Conservation (phyloP, 169 alveolate genomes). For the Plasmodium vivax region DNA sequence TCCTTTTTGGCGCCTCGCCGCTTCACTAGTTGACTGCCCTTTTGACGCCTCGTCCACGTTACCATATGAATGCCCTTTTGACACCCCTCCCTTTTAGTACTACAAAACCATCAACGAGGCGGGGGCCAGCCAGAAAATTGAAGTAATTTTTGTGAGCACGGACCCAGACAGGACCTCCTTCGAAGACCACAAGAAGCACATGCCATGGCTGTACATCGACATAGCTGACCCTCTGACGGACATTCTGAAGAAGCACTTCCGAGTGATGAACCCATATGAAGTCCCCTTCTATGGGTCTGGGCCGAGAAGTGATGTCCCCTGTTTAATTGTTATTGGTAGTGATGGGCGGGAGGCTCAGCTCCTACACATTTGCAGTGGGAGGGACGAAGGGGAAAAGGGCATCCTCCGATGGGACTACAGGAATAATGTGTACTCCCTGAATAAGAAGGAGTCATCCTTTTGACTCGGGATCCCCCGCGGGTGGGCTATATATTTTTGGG, state of each 20-base stretch:
- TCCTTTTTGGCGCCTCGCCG: not conserved
- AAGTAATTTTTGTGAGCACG: constrained; percentile 77
- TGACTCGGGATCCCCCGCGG: not conserved
- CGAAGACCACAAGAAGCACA: constrained; percentile 74
- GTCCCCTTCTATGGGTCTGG: constrained; percentile 77
- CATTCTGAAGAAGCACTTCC: constrained; percentile 76
- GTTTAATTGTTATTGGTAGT: constrained; percentile 80
- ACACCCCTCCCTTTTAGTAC: constrained; percentile 31
- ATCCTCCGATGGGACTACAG: constrained; percentile 76
- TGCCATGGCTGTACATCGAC: constrained; percentile 82
- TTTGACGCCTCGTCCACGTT: not conserved
- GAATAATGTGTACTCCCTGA: constrained; percentile 52
- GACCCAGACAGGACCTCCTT: constrained; percentile 75
- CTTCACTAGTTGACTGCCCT: not conserved
- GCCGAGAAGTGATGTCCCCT: constrained; percentile 79
- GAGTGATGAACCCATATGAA: constrained; percentile 72
- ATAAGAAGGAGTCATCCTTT: constrained; percentile 32
- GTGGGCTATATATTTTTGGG: not conserved
- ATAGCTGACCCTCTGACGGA: constrained; percentile 78
- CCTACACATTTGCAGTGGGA: constrained; percentile 79
- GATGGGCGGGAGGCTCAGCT: constrained; percentile 83
- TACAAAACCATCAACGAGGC: constrained; percentile 81
- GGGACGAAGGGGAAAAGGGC: constrained; percentile 84
- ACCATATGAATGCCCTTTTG: not conserved
- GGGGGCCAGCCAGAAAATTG: constrained; percentile 81